Base-by-base conservation (phyloP, 2,329 filamentous ascomycete species). In the Mariannaea sp. region DNA sequence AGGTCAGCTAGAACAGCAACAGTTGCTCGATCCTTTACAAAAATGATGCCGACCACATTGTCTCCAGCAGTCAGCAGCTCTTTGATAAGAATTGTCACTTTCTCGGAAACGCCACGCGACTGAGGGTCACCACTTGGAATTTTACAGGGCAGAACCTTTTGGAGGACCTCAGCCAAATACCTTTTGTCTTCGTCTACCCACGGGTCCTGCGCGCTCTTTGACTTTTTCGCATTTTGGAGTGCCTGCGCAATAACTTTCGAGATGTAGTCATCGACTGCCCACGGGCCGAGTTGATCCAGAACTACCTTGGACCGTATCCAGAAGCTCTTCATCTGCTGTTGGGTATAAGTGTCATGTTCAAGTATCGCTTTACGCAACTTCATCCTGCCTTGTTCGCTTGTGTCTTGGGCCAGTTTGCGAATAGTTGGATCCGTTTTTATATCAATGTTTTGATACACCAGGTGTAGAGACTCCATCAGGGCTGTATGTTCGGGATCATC, bases 191-290 rank as follows among this genome's bases (percentile, higher is more conserved):
- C 73, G 8, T 73, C 68, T 3, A 74, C 71, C 73, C 77, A 80
- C 26, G 7, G 1, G 70, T 68, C 17, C 75, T 68, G n/a, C 75
- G 66, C 53, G 51, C 71, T 9, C 60, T 56, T 6, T 24, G 48
- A 60, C 56, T 5, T 26, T 47, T 58, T 52, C 50, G 65, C 36
- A 36, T 60, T 62, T 45, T 55, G 20, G 2, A 73, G 50, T 46
- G 74, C 71, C 38, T 66, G 61, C 2, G 57, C 68, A 8, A 84
- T 72, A 3, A 79, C 77, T 30, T 73, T 74, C 45, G 71, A 70
- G 19, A 92, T 80, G 65, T 86, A 92, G 43, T 79, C 80, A 42
- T 92, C 85, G 0, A 81, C 80, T 1, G 87, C 87, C 86, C 87
- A 92, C 1, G 75, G 59, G 0, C 89, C 89, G 4, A 92, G 76